Base-by-base conservation (phyloP, 306 rosid species). In the Malus orientalis region DNA sequence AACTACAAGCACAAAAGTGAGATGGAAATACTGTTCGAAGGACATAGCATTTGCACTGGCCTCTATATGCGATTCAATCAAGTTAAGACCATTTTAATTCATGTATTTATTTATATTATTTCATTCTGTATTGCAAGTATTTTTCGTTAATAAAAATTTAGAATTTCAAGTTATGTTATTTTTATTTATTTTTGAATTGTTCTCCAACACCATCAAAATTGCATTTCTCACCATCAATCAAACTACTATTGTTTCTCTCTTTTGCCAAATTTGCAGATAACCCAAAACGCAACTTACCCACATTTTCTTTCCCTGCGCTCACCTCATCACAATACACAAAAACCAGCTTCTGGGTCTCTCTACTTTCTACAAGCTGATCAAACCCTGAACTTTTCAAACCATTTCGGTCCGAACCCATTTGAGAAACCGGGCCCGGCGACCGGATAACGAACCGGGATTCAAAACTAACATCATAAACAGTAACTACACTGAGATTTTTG, bases 391-490 rank as follows among this genome's bases (percentile, higher is more conserved):
- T 23, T 18, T 74, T 63, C 0, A 54, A 20, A n/a, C 57, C 45
- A 47, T 79, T 82, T 55, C 49, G 63, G 69, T 54, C 71, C 47
- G 30, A 44, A 80, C 68, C 74, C 63, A 61, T 25, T 4, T 54
- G 80, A 23, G 60, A 62, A 74, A 71, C 38, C 25, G 82, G 73
- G 60, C 85, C 74, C 11, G 30, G 49, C 29, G 85, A 83, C 30
- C 83, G 82, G 54, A 91, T 86, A 11, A 72, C 29, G 70, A 91
- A 81, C 51, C 83, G 85, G 66, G 97, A 85, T 57, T 81, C 84
- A 57, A 78, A 82, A 66, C 81, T 81, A 16, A 94, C 95, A 76
- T 94, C 97, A 38, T 89, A 88, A 86, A 94, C 93, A 57, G 88
- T 81, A n/a, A 82, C 81, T 2, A 91, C 47, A 0, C 73, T 75